Base-by-base conservation (phyloP, 305 asterid genomes). In the Salvia sclarea region DNA sequence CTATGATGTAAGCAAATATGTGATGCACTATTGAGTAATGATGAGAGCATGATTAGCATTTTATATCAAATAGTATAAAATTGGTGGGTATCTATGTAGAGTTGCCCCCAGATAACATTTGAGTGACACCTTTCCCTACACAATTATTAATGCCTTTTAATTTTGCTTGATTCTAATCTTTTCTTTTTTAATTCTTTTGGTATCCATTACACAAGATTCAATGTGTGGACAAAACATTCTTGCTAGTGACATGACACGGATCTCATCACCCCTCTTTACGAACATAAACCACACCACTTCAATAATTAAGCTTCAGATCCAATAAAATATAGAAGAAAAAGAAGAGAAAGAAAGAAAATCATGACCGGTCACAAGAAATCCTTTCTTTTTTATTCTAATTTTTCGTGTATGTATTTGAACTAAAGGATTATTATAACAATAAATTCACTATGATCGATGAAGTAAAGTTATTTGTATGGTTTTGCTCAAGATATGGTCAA, bases 11-110 rank as follows among this genome's bases (percentile, higher is more conserved):
- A 38, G 75, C 33, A 59, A 38, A 69, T 71, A 56, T 61, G 30
- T 8, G 56, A 60, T 64, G 43, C 50, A 58, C 38, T 38, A 65
- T 69, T 70, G 67, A 40, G 75, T 72, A 86, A 83, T 83, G 55
- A 83, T 83, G 87, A 75, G 71, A 49, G 25, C 78, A 83, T 83
- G 86, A 86, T 83, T 81, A 80, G 71, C 72, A 68, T 18, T 44
- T 52, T 50, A 14, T 50, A 14, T 40, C 10, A 52, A 64, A 60
- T 50, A 64, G 56, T 50, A 47, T 28, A 47, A 48, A 58, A 81
- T 63, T 50, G 70, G 59, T 66, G 52, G 56, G 61, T 67, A 64
- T 25, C 49, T 66, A 54, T 5, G 7, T 69, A 66, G 57, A 67
- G 59, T 68, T 50, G 41, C 70, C 68, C 68, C 72, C 30, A 71